phyloP scores from a whole-genome alignment of 2,329 filamentous ascomycete genomes.

The Neocatenulostroma microsporum region DNA sequence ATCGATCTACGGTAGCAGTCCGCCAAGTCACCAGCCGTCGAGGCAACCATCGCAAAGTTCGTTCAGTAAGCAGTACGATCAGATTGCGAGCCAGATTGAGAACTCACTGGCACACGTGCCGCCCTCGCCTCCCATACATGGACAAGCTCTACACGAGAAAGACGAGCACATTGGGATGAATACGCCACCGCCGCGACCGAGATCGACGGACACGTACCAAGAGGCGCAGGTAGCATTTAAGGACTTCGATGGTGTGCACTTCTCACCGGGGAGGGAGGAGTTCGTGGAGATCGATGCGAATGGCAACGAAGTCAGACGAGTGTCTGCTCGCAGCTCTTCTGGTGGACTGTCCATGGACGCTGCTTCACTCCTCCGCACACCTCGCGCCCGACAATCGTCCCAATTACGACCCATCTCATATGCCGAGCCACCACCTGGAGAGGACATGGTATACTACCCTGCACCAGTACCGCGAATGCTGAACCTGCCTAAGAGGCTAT shows the following conservation, averaged over 20 bases:
- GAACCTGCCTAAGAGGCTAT: conserved; percentile 82
- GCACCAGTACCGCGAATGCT: conserved; percentile 90
- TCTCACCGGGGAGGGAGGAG: conserved; percentile 46
- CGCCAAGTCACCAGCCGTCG: conserved; percentile 7
- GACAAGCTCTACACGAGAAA: neutral
- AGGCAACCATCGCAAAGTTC: conserved; percentile 20
- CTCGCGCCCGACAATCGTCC: conserved; percentile 27
- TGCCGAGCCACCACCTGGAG: conserved; percentile 53
- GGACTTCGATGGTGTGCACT: conserved; percentile 77
- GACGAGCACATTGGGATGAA: neutral
- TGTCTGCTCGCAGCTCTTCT: conserved; percentile 25
- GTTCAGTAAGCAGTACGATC: conserved; percentile 24
- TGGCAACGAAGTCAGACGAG: conserved; percentile 26
- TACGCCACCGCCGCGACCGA: conserved; percentile 30
- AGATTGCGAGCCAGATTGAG: conserved; percentile 25
- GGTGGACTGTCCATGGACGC: conserved; percentile 21
- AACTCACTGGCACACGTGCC: conserved; percentile 21
- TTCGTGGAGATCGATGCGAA: conserved; percentile 26
- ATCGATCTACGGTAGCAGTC: conserved; percentile 15
- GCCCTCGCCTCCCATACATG: conserved; percentile 16
- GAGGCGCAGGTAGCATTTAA: conserved; percentile 62
- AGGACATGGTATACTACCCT: conserved; percentile 89
- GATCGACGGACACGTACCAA: conserved; percentile 55
- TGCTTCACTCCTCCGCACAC: conserved; percentile 23
- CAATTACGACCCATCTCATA: conserved; percentile 54